Base-by-base conservation (phyloP, 108 stramenopile genomes). In the Nannochloropsis salina region DNA sequence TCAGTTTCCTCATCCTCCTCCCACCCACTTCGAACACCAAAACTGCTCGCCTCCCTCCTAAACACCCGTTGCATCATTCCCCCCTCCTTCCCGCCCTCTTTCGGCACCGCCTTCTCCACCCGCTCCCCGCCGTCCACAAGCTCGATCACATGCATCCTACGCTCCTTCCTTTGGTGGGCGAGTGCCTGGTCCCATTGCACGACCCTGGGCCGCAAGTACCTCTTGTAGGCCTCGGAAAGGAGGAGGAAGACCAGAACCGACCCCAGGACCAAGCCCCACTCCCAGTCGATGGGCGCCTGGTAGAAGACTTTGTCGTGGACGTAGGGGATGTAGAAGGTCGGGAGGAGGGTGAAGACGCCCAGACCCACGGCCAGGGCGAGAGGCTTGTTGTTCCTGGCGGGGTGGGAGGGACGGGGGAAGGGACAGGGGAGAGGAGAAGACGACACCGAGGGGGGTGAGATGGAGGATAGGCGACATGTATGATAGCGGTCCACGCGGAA, bases 11-110 rank as follows among this genome's bases (percentile, higher is more conserved):
- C 61, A 15, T 74, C 61, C 61, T 51, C 47, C 47, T 51, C 12
- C 47, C 12, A 10, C 12, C 47, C 47, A 10, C 8, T 74, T 15
- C 6, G 15, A 15, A n/a, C 15, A 15, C 5, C 61, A 15, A 74
- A 15, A n/a, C 61, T 74, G 61, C 61, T 6, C 2, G 0, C 3
- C 61, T 74, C 61, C n/a, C 61, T 74, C 61, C 61, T 74, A 15
- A 74, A 74, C 6, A 74, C 61, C 6, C 61, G 15, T 74, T n/a
- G 20, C 61, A 74, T 74, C 61, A 74, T 6, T 3, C 61, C 61
- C 8, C 61, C 61, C 61, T 74, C 61, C 61, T n/a, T 74, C 61
- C 61, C 61, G 3, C 61, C 61, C 61, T 74, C 61, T n/a, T 74
- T 74, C 61, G 15, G 20, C 3, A 74, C 20, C 61, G 0, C 61